Evolutionary conservation across 768 basidiomycete genomes (phyloP).

Genomic region (Lactarius pseudohatsudake): DNA sequence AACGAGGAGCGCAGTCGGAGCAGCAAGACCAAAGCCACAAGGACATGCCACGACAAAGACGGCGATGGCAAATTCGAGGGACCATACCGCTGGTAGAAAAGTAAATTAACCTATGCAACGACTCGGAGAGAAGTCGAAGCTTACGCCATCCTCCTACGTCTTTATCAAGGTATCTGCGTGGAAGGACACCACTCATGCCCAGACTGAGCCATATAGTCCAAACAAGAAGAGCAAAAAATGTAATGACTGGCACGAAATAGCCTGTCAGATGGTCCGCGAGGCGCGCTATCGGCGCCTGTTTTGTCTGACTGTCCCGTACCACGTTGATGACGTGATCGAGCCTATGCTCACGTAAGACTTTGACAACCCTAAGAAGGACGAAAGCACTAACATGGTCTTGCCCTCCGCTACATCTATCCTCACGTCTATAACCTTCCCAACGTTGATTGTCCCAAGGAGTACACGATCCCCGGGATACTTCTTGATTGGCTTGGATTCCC

Average conservation of each 20-base stretch:
- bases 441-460: slow-evolving; percentile 77
- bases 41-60: slow-evolving; percentile 86
- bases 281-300: slow-evolving; percentile 75
- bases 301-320: slow-evolving; percentile 74
- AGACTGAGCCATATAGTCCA: slow-evolving; percentile 74
- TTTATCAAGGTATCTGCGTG: slow-evolving; percentile 54
- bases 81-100: slow-evolving; percentile 56
- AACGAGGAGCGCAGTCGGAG: slow-evolving; percentile 82
- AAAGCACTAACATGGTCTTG: slow-evolving; percentile 58
- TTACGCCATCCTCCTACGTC: slow-evolving; percentile 60
- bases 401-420: slow-evolving; percentile 61
- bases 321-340: slow-evolving; percentile 72
- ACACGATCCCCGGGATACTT: slow-evolving; percentile 66
- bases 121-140: slow-evolving; percentile 32
- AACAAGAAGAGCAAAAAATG: slow-evolving; percentile 68
- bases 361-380: not conserved
- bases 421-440: slow-evolving; percentile 56
- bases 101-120: not conserved
- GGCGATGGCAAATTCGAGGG: slow-evolving; percentile 78
- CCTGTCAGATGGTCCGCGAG: slow-evolving; percentile 72
- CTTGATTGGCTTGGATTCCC: slow-evolving; percentile 63
- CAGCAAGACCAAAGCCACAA: slow-evolving; percentile 83
- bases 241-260: slow-evolving; percentile 78
- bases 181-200: slow-evolving; percentile 56
- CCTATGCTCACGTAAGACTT: slow-evolving; percentile 39